Base-by-base conservation (phyloP, 306 rosid genomes). In the Corylus avellana region DNA sequence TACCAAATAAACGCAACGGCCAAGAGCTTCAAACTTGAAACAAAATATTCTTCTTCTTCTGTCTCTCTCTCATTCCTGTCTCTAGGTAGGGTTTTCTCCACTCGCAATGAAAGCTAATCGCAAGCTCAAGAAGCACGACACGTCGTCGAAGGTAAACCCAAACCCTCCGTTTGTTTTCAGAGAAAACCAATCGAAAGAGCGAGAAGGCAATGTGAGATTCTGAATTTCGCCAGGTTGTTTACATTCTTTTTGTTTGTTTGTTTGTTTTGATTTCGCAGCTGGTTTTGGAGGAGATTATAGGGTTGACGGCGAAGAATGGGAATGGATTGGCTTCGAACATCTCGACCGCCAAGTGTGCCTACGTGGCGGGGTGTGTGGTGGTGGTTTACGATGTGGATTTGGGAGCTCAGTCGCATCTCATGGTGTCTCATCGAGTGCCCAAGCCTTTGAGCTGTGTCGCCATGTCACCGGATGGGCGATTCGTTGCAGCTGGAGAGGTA, bases 401-500 rank as follows among this genome's bases (percentile, higher is more conserved):
- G 22, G 91, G 91, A 59, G 51, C 82, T 51, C 90, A 92, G 74
- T 90, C 88, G 8, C 93, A 87, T 74, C 86, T 92, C 68, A 77
- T 89, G 84, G 95, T 82, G 73, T 85, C 88, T 82, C 86, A 87
- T 85, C 89, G 94, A 71, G 48, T 46, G 64, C 86, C 90, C 12
- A 90, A 83, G 77, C 91, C 93, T 76, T 78, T 90, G 81, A 79
- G 85, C 81, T 92, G 97, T 79, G 92, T 92, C 2, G 93, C 92
- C 37, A 64, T 92, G 85, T 84, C 97, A 58, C 78, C 39, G 55
- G 90, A 90, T 77, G 93, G 93, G 16, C 87, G 84, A 76, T 89
- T 90, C 79, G 77, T 89, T 16, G 93, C 93, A 1, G 94, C 94
- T 27, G 97, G 92, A 72, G 97, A 89, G 94, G 97, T 92, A 78